Conservation (phyloP, 192 early-diverging fungal genomes). For the Pecoramyces ruminantium region DNA sequence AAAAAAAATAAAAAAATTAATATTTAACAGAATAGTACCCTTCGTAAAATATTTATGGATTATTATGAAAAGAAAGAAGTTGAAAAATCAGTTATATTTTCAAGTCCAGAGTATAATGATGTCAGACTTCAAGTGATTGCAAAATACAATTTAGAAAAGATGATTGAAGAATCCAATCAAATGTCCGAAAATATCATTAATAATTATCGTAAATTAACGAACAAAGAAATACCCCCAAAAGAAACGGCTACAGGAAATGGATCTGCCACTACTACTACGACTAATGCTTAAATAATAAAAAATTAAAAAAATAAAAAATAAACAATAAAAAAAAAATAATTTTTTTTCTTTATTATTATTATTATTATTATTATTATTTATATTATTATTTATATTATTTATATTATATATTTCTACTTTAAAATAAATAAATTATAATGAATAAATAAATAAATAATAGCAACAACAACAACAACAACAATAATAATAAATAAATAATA, state of each 20-base stretch:
- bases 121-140: not conserved
- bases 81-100: not conserved
- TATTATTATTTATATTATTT: too few relatives aligned
- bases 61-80: not conserved
- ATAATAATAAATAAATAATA: too few relatives aligned
- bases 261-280: not conserved
- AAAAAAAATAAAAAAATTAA: too few relatives aligned
- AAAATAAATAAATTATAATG: too few relatives aligned
- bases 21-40: not conserved
- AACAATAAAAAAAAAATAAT: too few relatives aligned
- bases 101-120: not conserved
- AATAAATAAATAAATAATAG: too few relatives aligned
- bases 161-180: not conserved
- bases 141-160: not conserved
- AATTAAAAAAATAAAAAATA: too few relatives aligned
- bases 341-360: too few relatives aligned
- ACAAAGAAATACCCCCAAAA: not conserved
- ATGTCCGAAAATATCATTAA: not conserved
- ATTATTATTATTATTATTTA: too few relatives aligned
- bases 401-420: too few relatives aligned
- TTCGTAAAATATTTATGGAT: not conserved
- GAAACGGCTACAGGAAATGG: not conserved
- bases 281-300: too few relatives aligned
- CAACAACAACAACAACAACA: too few relatives aligned
- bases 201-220: not conserved